Conservation (phyloP, 495 filamentous ascomycete genomes). For the Tetracladium setigerum region DNA sequence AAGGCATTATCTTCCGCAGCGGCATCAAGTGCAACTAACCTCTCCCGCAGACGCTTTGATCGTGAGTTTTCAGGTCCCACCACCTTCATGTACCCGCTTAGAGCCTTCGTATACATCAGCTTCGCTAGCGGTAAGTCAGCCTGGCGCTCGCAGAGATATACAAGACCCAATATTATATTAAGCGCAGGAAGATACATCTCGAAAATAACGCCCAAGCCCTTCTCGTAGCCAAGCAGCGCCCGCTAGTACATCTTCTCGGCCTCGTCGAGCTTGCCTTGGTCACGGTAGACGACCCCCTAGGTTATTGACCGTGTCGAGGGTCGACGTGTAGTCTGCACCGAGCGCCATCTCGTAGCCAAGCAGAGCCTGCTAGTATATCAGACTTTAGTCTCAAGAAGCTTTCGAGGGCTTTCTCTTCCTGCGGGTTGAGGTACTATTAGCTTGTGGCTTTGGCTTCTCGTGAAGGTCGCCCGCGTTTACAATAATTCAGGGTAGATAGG, state of each 20-base stretch:
- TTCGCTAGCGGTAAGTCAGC: not conserved
- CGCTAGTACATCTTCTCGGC: too few species aligned
- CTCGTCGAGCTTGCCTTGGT: too few species aligned
- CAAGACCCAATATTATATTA: constrained; percentile 2
- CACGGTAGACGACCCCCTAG: constrained; percentile 22
- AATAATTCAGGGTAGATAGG: constrained; percentile 4
- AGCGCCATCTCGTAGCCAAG: constrained; percentile 28
- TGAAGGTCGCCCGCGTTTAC: not conserved
- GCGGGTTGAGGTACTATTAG: constrained; percentile 1
- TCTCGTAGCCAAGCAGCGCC: constrained; percentile 32
- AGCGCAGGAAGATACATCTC: constrained; percentile 7
- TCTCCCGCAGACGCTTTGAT: too few species aligned
- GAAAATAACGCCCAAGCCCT: constrained; percentile 21
- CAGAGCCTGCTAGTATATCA: constrained; percentile 27
- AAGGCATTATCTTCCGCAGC: too few species aligned
- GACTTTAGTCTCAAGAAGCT: constrained; percentile 7
- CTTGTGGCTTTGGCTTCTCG: not conserved
- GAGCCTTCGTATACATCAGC: constrained; percentile 6
- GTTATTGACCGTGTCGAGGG: constrained; percentile 26
- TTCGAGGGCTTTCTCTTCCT: constrained; percentile 5
- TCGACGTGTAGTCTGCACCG: constrained; percentile 31
- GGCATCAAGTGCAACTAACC: too few species aligned
- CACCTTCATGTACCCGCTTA: constrained; percentile 3
- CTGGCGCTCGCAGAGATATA: not conserved
- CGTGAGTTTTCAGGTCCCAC: constrained; percentile 7